Evolutionary conservation across 2,329 filamentous ascomycete species (phyloP).

Genomic region (Calonectria pseudoreteaudii): DNA sequence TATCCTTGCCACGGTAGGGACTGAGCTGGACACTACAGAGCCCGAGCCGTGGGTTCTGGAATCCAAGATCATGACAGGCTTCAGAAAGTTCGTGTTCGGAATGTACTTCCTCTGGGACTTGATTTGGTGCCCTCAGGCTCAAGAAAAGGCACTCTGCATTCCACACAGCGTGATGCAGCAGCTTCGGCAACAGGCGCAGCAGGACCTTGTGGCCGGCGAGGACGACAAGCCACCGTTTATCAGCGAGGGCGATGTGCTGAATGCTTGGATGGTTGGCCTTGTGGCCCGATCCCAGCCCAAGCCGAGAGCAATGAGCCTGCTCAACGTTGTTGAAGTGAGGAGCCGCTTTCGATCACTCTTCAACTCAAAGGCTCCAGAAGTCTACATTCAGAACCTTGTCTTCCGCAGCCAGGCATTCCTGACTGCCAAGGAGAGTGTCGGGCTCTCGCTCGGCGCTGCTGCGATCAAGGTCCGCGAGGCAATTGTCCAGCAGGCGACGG

Average conservation of each 20-base stretch:
- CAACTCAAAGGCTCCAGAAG: not conserved
- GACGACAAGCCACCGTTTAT: not conserved
- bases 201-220: not conserved
- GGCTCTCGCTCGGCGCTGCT: not conserved
- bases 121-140: not conserved
- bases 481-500: not conserved
- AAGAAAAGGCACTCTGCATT: not conserved
- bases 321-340: not conserved
- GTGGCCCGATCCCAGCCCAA: not conserved
- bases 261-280: not conserved
- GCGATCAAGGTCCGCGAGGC: not conserved
- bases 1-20: not conserved
- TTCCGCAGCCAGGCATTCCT: not conserved
- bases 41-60: not conserved
- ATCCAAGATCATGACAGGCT: not conserved
- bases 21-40: not conserved
- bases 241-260: not conserved
- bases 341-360: not conserved
- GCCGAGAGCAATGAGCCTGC: not conserved
- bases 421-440: not conserved
- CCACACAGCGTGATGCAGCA: not conserved
- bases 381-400: not conserved
- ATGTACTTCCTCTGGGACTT: not conserved
- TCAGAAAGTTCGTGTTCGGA: not conserved
- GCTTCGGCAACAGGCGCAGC: not conserved